Evolutionary conservation across 108 stramenopile species (phyloP), one percentile per base, ranked within the genome.

Genomic region (Skeletonema grethae): DNA sequence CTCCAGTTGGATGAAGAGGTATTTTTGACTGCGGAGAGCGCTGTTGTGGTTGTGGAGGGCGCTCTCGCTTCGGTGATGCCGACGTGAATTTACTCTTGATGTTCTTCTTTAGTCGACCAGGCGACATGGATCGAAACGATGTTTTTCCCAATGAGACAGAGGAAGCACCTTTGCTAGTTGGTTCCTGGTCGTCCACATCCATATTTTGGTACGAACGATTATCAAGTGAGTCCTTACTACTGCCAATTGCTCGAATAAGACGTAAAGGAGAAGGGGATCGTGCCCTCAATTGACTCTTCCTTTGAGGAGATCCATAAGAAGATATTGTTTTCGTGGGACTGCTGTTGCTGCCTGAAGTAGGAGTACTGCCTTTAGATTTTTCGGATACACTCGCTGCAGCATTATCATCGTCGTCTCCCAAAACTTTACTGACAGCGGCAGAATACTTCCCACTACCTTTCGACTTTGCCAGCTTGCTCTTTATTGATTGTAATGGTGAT

Each of bases 391-490:
- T 41, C 18, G 20, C 43, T 22, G 24, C 62, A 20, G 50, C 67
- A 16, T 53, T 58, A 36, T 13, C 15, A n/a, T n/a, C 41, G 2
- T 67, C 73, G 41, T 67, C 65, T 24, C 50, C 56, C 28, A 80
- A 59, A 11, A 55, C 80, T 43, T 36, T 28, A 35, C 48, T 56
- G 1, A 70, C 80, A 2, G 73, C 80, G 50, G 57, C 34, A 5
- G 80, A 80, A 70, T 80, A 80, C 16, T 63, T 56, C 7, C 69
- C 73, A 39, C 60, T 62, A 48, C 25, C 25, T 67, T 68, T 38
- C 6, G 67, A 12, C 69, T 65, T 56, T 65, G 63, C 36, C 57
- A 65, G 12, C 72, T 67, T 31, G n/a, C 50, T 53, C n/a, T 53
- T 53, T 4, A 53, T 18, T 53, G 50, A 53, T 53, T 60, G 28